Evolutionary conservation across 2,329 filamentous ascomycete genomes (phyloP), one percentile per base, ranked within the genome.

Genomic region (Ophiosphaerella korrae): DNA sequence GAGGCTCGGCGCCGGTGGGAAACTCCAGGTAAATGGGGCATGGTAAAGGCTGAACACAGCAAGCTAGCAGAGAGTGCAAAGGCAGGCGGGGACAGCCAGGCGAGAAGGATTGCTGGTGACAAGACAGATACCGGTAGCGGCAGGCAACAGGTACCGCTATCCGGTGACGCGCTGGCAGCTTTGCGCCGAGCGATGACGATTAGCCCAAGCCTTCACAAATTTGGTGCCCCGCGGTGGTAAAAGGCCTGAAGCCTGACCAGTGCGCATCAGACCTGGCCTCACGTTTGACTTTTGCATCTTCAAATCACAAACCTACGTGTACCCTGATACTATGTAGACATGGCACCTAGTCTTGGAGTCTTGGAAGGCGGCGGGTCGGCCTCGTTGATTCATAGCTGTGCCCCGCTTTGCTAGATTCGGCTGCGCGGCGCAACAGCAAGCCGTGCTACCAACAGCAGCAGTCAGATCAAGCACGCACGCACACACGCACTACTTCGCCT

Each of bases 21-120:
- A 41, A 62, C 63, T 45, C 50, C 50, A 42, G 62, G 63, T 35
- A 66, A 14, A 42, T 66, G 63, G 46, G 63, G 63, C 78, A 81
- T 80, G 56, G 51, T 72, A 63, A n/a, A n/a, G 14, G 31, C 32
- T 26, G 16, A 32, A 33, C 31, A n/a, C 23, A 21, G 32, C 38
- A 40, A 8, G 14, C 18, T 14, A 42, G 18, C 26, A 35, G 13
- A 24, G 7, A 23, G 7, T 14, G 31, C 3, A 33, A 23, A 46
- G 40, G 29, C 11, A 16, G 32, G 33, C n/a, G 33, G 33, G 36
- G 37, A 31, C 11, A 23, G 5, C 32, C 21, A 23, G 9, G 39
- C n/a, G 34, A 7, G 38, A 23, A 31, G 34, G 34, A 16, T 26
- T 31, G 26, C 14, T 18, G 38, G 35, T 29, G 38, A 37, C 18